Evolutionary conservation across 2,329 filamentous ascomycete genomes (phyloP).

Genomic region (Beauveria sp.): DNA sequence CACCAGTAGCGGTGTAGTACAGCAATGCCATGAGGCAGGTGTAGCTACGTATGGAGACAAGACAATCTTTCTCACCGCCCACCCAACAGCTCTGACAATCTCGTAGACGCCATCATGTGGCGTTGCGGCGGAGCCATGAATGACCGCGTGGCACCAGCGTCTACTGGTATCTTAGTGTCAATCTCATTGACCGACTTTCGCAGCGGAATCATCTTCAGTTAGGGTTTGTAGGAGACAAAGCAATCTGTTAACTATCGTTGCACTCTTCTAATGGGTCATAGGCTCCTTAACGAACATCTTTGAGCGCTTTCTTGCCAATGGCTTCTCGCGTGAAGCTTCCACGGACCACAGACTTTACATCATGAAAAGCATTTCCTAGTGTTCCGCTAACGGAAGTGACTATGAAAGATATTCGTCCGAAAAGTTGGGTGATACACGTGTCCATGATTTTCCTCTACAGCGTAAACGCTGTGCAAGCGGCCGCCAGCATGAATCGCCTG

Average conservation of each 20-base stretch:
- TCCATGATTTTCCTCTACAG: not conserved
- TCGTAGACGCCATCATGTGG: not conserved
- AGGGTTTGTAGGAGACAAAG: not conserved
- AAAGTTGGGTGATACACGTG: not conserved
- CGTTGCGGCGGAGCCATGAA: not conserved
- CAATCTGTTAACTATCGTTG: constrained; percentile 10
- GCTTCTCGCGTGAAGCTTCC: not conserved
- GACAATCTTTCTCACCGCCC: not conserved
- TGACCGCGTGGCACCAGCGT: not conserved
- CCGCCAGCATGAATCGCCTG: not conserved
- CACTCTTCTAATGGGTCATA: not conserved
- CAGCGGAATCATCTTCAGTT: too few relatives aligned
- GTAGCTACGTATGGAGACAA: too few relatives aligned
- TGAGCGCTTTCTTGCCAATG: not conserved
- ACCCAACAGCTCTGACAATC: not conserved
- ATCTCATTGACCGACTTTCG: not conserved
- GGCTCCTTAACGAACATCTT: not conserved
- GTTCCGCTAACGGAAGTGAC: not conserved
- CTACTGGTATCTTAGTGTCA: too few relatives aligned
- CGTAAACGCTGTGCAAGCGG: not conserved
- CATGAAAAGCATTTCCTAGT: not conserved
- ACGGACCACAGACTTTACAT: not conserved
- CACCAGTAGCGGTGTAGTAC: too few relatives aligned
- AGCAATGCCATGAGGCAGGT: too few relatives aligned
- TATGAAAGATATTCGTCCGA: not conserved